Conservation (phyloP, 768 basidiomycete genomes). For the Russula lepida region DNA sequence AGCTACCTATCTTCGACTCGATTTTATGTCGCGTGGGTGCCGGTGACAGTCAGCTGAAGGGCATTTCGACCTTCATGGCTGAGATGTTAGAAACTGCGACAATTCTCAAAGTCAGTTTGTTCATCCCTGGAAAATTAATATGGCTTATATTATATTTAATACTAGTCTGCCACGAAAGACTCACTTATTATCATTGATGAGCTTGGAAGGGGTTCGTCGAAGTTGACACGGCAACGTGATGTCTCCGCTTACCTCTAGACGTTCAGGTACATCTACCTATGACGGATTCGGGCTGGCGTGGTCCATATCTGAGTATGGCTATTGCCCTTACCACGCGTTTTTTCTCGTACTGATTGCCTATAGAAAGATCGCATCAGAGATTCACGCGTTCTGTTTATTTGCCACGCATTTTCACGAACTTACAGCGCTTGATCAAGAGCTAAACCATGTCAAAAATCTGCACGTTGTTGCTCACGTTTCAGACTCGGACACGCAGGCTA, state of each 20-base stretch:
- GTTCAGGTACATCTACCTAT: conserved; percentile 83
- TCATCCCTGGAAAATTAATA: background rate
- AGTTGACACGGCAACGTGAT: background rate
- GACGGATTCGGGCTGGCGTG: conserved; percentile 97
- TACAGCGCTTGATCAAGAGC: conserved; percentile 81
- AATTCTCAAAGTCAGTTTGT: conserved; percentile 66
- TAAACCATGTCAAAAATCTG: conserved; percentile 83
- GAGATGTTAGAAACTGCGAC: conserved; percentile 99
- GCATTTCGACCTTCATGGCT: conserved; percentile 98
- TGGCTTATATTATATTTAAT: background rate
- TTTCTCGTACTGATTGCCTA: background rate
- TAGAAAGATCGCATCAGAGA: conserved; percentile 88
- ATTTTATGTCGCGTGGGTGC: conserved; percentile 94
- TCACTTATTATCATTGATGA: conserved; percentile 98
- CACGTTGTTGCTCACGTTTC: conserved; percentile 93
- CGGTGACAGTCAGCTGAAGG: conserved; percentile 95
- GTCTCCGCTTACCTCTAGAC: background rate
- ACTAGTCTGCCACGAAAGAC: conserved; percentile 81
- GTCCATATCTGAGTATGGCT: conserved; percentile 90
- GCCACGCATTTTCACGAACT: conserved; percentile 98
- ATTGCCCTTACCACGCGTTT: background rate
- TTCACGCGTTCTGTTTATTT: conserved; percentile 91
- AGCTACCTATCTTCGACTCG: conserved; percentile 89
- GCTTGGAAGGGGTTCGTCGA: conserved; percentile 66
- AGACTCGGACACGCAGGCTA: conserved; percentile 33